Base-by-base conservation (phyloP, 441 rosid genomes). In the Bruguiera hainesii region DNA sequence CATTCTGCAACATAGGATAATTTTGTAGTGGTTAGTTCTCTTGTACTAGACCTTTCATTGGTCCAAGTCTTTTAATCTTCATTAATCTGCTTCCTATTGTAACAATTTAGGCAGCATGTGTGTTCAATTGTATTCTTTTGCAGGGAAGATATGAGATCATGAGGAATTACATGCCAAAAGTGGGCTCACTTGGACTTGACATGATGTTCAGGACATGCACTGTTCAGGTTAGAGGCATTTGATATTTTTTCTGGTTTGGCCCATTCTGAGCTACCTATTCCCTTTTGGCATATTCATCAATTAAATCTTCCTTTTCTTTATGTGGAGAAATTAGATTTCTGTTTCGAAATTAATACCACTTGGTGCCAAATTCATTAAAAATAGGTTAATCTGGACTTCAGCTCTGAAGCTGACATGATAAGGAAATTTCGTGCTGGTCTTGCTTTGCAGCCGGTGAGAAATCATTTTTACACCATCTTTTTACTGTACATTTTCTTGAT, bases 141-240 rank as follows among this genome's bases (percentile, higher is more conserved):
- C 92, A 96, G 98, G 99, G 97, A 82, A 92, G 99, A 78, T 96
- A 90, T 68, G 88, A 90, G 63, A 96, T 96, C 76, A 90, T 96
- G 98, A 85, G 86, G 88, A 92, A 90, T 75, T 96, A 90, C 87
- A 96, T 96, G 98, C 96, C 98, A 7, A 92, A 92, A 84, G 99
- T 96, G 67, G 97, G 99, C 64, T 66, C 91, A n/a, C 88, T 90
- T 56, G 99, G 99, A 70, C 92, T 92, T 81, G 98, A 92, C 80
- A 92, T 92, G 99, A 96, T 96, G 99, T 90, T 96, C 56, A 83
- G 98, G 74, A 96, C 98, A 3, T 96, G 98, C 76, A 92, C 98
- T 50, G 96, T 96, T 82, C 99, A 96, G 97, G 99, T 96, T 67
- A 71, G 83, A 73, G 63, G 56, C 63, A 62, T 65, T 61, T 72